These are phyloP conservation scores for Tetracladium maxilliforme DNA, from an alignment of 2,329 filamentous ascomycete genomes.

Conservation along the genomic window DNA sequence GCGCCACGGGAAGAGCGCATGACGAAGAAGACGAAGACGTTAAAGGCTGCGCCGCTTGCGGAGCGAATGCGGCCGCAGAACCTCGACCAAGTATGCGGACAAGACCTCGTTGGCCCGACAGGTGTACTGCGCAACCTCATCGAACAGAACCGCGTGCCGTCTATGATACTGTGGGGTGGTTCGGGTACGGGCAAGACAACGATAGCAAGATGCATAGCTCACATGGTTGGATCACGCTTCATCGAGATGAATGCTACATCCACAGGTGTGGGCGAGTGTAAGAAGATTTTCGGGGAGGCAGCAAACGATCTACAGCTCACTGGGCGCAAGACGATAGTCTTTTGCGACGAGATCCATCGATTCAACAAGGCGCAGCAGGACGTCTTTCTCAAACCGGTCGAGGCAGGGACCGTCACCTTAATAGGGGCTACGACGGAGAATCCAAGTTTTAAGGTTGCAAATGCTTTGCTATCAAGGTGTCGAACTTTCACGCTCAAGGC, in stretches of 20 bases:
- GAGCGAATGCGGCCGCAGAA: conserved; percentile 83
- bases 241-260: conserved; percentile 93
- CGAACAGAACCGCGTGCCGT: conserved; percentile 72
- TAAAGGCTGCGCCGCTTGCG: conserved; percentile 67
- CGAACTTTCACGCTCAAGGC: conserved; percentile 77
- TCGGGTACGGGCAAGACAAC: conserved; percentile 79
- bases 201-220: conserved; percentile 81
- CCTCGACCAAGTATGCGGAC: conserved; percentile 77
- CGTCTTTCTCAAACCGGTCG: conserved; percentile 84
- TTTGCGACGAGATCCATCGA: conserved; percentile 70
- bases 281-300: conserved; percentile 80
- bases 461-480: conserved; percentile 75
- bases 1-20: conserved; percentile 2
- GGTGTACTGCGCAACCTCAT: conserved; percentile 83
- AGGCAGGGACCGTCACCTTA: conserved; percentile 77
- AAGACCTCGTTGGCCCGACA: conserved; percentile 73
- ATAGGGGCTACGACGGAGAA: conserved; percentile 97
- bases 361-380: conserved; percentile 91
- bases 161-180: conserved; percentile 87
- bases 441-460: conserved; percentile 84
- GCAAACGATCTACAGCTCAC: conserved; percentile 66
- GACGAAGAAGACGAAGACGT: conserved; percentile 54
- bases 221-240: conserved; percentile 69
- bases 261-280: conserved; percentile 77
- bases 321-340: conserved; percentile 85